Evolutionary conservation across 305 asterid genomes (phyloP), one percentile per base, ranked within the genome.

Genomic region (Fraxinus albicans): DNA sequence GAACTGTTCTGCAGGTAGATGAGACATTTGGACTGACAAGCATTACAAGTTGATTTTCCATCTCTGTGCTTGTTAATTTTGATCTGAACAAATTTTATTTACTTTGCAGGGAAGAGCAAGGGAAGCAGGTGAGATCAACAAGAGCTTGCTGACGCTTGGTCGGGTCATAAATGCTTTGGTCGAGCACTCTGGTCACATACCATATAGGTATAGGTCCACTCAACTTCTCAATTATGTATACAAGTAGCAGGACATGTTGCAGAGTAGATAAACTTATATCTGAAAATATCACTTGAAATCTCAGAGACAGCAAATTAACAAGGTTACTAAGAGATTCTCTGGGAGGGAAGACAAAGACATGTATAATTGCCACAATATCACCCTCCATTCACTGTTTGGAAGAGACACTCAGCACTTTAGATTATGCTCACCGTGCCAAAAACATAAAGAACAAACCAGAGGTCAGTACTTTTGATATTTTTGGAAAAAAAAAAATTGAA

Each of bases 361-460:
- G 94, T 76, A 89, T 90, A 76, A 90, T 90, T 13, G 92, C 92
- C 44, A 90, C 94, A 4, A 79, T 88, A 73, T 90, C 94, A 67
- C 90, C 92, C 2, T 90, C 94, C 36, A 36, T 86, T 80, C 87
- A 87, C 67, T 89, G 88, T 87, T 85, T 86, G 84, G 93, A 90
- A 73, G 93, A 90, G 90, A 90, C 93, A 53, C 89, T 89, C 80
- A 86, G 93, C 83, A 90, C 93, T 76, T 90, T 90, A 10, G 93
- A 90, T 82, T 89, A 89, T 78, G 92, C 93, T 1, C 86, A 79
- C 50, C 92, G 91, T 63, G 93, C 93, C 80, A 90, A 89, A 77
- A 82, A 82, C 82, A 90, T 90, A 77, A 90, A 82, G 86, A 90
- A 90, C 85, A 86, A 83, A 85, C 93, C 93, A 21, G 93, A 90